These are phyloP conservation scores for Farysia itapuensis DNA, from an alignment of 1,284 basidiomycete species.

Conservation along the genomic window DNA sequence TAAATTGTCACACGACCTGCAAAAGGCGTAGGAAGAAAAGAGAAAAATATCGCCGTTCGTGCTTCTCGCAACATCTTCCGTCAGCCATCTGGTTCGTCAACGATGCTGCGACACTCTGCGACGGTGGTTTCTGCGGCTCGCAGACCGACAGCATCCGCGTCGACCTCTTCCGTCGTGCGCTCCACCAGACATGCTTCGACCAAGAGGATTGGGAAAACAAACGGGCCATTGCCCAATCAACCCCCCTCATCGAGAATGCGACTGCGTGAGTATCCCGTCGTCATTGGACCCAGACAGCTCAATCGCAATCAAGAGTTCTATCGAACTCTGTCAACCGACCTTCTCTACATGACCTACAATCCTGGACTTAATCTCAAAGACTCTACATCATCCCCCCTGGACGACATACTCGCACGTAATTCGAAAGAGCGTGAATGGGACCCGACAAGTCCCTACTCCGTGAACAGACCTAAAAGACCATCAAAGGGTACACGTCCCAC, in stretches of 20 bases:
- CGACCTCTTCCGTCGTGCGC: too few relatives aligned
- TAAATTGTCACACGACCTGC: too few relatives aligned
- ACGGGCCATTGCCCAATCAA: too few relatives aligned
- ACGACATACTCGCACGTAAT: slow-evolving; percentile 2
- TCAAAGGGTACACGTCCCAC: slow-evolving; percentile 67
- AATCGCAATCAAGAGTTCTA: slow-evolving; percentile 84
- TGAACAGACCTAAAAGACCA: slow-evolving; percentile 70
- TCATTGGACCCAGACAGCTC: slow-evolving; percentile 67
- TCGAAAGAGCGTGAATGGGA: slow-evolving; percentile 64
- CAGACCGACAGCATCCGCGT: too few relatives aligned
- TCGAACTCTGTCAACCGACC: slow-evolving; percentile 78
- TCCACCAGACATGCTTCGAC: too few relatives aligned
- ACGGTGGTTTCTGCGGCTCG: too few relatives aligned
- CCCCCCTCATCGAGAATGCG: slow-evolving; percentile 28
- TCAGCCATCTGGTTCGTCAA: too few relatives aligned
- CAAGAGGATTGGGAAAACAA: too few relatives aligned
- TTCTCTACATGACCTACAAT: slow-evolving; percentile 93
- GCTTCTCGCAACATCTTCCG: too few relatives aligned
- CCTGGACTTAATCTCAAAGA: slow-evolving; percentile 19
- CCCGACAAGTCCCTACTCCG: slow-evolving; percentile 75
- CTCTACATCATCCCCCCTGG: slow-evolving; percentile 2
- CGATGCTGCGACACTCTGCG: too few relatives aligned
- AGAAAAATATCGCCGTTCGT: too few relatives aligned
- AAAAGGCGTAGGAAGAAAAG: too few relatives aligned
- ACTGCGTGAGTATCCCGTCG: slow-evolving; percentile 36